Conservation (phyloP, 805 yeast species). For the Deakozyma indianensis region DNA sequence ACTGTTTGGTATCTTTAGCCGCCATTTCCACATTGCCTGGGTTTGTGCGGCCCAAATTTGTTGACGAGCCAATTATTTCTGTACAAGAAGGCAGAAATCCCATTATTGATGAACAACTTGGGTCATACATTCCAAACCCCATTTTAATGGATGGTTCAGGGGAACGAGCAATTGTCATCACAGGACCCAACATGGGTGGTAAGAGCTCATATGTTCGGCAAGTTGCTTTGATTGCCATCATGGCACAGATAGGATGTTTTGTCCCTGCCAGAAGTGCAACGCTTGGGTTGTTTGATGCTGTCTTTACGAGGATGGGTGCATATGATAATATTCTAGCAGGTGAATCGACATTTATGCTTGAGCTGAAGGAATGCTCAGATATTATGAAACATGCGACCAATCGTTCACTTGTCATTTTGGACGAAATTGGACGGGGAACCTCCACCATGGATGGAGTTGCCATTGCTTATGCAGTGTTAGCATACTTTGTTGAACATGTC, state of each 20-base stretch:
- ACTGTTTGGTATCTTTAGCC: slow-evolving; percentile 53
- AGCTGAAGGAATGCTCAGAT: slow-evolving; percentile 49
- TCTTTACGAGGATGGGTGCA: slow-evolving; percentile 58
- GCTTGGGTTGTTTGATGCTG: slow-evolving; percentile 52
- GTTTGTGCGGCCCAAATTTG: slow-evolving; percentile 38
- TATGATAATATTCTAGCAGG: slow-evolving; percentile 61
- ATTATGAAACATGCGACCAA: slow-evolving; percentile 37
- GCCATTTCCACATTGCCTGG: slow-evolving; percentile 37
- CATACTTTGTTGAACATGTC: slow-evolving; percentile 33
- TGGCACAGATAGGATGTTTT: slow-evolving; percentile 68
- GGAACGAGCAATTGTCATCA: slow-evolving; percentile 46
- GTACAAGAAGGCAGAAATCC: slow-evolving; percentile 53
- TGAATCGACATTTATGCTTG: slow-evolving; percentile 74
- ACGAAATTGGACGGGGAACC: slow-evolving; percentile 68
- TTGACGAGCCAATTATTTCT: slow-evolving; percentile 30
- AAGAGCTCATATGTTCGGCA: slow-evolving; percentile 67
- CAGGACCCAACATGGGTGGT: slow-evolving; percentile 88
- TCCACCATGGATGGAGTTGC: slow-evolving; percentile 70
- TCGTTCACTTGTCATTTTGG: slow-evolving; percentile 48
- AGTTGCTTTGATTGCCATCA: slow-evolving; percentile 51
- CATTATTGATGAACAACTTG: slow-evolving; percentile 37
- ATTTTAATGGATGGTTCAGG: slow-evolving; percentile 32
- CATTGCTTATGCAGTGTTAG: slow-evolving; percentile 59
- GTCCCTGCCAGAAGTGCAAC: slow-evolving; percentile 52
- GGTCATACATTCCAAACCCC: slow-evolving; percentile 52